Evolutionary conservation across 768 basidiomycete species (phyloP), one percentile per base, ranked within the genome.

Genomic region (Mycena latifolia): DNA sequence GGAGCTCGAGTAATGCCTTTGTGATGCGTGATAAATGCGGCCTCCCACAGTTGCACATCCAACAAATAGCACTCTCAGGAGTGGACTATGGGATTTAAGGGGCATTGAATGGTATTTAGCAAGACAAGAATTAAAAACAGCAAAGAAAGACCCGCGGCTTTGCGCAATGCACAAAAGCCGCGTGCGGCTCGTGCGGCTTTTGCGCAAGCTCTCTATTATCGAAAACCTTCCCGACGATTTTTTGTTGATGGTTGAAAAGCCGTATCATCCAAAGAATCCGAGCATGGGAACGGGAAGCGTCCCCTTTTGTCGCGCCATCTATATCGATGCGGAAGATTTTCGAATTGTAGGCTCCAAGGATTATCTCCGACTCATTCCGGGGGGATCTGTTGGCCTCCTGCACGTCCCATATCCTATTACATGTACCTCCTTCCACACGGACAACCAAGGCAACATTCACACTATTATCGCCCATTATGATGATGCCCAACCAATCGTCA

Each of bases 351-450:
- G 96, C 73, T 93, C 94, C n/a, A 90, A 90, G 66, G 96, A 98
- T 74, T 99, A 97, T 79, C 98, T 96, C 88, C 91, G 97, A 45
- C 90, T 99, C 46, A 93, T 96, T 24, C 97, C 37, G 8, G 96
- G 96, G 39, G 98, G 98, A 81, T 94, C 95, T 0, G 97, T 99
- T 51, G 98, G 98, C 18, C 82, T 99, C 25, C 96, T 98, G 84
- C 92, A 96, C 76, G 95, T 90, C 18, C 95, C 95, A 2, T 80
- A 89, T 76, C 93, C 96, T 9, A 92, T 99, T 74, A 95, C 95
- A 29, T 96, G 94, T 78, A 92, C 88, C 17, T 93, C 92, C 5
- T 93, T 90, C 83, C 89, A 89, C 79, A 89, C 84, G 1, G 91
- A 97, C 76, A 72, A 75, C 3, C 89, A 88, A 0, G 93, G 94